These are phyloP conservation scores for Lobosporangium transversale DNA, from an alignment of 192 early-diverging fungal species.

Conservation along the genomic window DNA sequence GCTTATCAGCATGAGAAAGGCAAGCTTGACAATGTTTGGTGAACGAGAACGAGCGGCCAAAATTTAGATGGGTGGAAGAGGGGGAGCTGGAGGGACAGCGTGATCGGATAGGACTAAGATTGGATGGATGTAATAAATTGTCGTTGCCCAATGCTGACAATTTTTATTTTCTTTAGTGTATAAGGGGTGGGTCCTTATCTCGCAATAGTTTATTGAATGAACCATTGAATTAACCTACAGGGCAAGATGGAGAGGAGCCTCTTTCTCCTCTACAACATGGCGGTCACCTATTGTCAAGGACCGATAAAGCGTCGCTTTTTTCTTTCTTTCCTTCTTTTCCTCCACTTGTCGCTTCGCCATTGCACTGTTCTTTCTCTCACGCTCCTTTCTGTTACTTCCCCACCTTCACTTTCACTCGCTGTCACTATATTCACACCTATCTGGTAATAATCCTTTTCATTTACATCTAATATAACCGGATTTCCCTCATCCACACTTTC, in stretches of 20 bases:
- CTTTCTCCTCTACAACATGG: background rate
- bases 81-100: background rate
- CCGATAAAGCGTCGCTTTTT: conserved; percentile 1
- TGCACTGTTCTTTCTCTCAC: too few species aligned
- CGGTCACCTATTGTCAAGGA: background rate
- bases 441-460: too few species aligned
- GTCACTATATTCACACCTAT: too few species aligned
- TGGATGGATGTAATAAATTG: too few species aligned
- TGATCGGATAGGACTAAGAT: background rate
- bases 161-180: too few species aligned
- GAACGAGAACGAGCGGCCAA: background rate
- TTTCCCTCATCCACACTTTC: too few species aligned
- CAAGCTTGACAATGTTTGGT: background rate
- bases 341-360: background rate
- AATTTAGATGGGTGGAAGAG: background rate
- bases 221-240: conserved; percentile 6
- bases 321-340: conserved; percentile 1
- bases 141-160: too few species aligned
- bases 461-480: too few species aligned
- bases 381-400: too few species aligned
- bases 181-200: too few species aligned
- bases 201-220: conserved; percentile 3
- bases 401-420: too few species aligned
- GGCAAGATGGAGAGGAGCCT: too few species aligned
- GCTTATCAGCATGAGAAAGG: background rate